Evolutionary conservation across 352 stramenopile genomes (phyloP).

Genomic region (Pythium utonaiense): DNA sequence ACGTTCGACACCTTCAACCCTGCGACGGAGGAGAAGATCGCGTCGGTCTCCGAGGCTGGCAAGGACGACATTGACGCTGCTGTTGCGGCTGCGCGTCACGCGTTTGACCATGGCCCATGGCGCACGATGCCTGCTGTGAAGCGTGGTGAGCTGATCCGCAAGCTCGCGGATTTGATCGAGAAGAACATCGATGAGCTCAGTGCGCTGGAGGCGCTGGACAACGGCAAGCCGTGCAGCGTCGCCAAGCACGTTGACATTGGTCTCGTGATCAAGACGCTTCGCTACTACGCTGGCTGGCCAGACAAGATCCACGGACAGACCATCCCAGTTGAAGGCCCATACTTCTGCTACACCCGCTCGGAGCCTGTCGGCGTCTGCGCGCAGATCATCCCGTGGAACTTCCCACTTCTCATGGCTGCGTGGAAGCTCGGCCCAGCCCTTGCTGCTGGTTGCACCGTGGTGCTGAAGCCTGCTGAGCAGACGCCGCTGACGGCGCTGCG

Average conservation of each 20-base stretch:
- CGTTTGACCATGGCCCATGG: slow-evolving; percentile 40
- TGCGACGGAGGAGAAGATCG: slow-evolving; percentile 46
- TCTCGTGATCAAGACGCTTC: slow-evolving; percentile 55
- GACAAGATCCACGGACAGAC: slow-evolving; percentile 49
- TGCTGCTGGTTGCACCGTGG: slow-evolving; percentile 90
- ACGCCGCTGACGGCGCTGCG: slow-evolving; percentile 87
- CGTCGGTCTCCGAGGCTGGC: slow-evolving; percentile 40
- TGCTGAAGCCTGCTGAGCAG: slow-evolving; percentile 93
- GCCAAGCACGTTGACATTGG: slow-evolving; percentile 66
- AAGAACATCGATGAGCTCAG: slow-evolving; percentile 36
- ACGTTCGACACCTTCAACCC: slow-evolving; percentile 68
- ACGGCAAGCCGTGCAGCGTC: slow-evolving; percentile 56
- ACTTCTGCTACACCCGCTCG: slow-evolving; percentile 53
- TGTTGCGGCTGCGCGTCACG: slow-evolving; percentile 39
- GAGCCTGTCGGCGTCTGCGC: slow-evolving; percentile 65
- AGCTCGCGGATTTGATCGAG: slow-evolving; percentile 46
- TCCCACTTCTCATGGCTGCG: slow-evolving; percentile 54
- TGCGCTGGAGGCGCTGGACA: slow-evolving; percentile 61
- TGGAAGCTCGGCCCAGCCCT: slow-evolving; percentile 86
- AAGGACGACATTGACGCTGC: slow-evolving; percentile 44
- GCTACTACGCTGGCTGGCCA: slow-evolving; percentile 45
- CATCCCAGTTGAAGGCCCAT: slow-evolving; percentile 48
- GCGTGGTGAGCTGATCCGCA: slow-evolving; percentile 42
- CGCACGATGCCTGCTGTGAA: slow-evolving; percentile 44
- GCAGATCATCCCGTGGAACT: slow-evolving; percentile 68